Evolutionary conservation across 495 filamentous ascomycete genomes (phyloP).

Genomic region (Entonaema liquescens): DNA sequence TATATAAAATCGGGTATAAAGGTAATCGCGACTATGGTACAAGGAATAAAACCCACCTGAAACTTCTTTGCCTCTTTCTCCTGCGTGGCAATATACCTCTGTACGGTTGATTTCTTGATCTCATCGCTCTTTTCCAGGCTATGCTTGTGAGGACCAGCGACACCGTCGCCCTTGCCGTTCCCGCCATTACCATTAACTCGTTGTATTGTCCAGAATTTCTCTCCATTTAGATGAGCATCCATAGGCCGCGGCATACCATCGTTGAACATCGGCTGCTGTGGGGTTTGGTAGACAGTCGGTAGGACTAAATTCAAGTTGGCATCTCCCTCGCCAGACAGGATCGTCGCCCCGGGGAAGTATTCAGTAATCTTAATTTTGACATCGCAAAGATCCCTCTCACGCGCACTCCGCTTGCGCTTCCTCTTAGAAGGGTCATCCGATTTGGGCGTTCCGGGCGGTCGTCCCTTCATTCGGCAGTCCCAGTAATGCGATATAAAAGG

Average conservation of each 20-base stretch:
- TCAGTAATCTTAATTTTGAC: slow-evolving; percentile 95
- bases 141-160: slow-evolving; percentile 75
- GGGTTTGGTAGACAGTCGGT: slow-evolving; percentile 25
- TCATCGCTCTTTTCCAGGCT: slow-evolving; percentile 80
- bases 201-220: slow-evolving; percentile 75
- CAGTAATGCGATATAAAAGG: slow-evolving; percentile 88
- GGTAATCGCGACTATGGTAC: slow-evolving; percentile 33
- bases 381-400: slow-evolving; percentile 83
- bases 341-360: slow-evolving; percentile 69
- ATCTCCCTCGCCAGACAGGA: slow-evolving; percentile 40
- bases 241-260: slow-evolving; percentile 34
- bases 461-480: slow-evolving; percentile 88
- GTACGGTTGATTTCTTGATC: slow-evolving; percentile 85
- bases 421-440: slow-evolving; percentile 88
- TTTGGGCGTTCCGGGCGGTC: slow-evolving; percentile 84
- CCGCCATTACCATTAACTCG: slow-evolving; percentile 80
- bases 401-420: slow-evolving; percentile 81
- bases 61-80: slow-evolving; percentile 72
- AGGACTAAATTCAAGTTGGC: slow-evolving; percentile 25
- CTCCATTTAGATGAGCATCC: slow-evolving; percentile 46
- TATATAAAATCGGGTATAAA: slow-evolving; percentile 30
- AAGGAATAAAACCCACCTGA: slow-evolving; percentile 65
- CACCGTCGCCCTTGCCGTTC: slow-evolving; percentile 75
- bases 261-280: slow-evolving; percentile 30
- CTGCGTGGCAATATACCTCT: slow-evolving; percentile 70